Conservation (phyloP, 805 yeast species). For the Wickerhamomyces xylosicus region DNA sequence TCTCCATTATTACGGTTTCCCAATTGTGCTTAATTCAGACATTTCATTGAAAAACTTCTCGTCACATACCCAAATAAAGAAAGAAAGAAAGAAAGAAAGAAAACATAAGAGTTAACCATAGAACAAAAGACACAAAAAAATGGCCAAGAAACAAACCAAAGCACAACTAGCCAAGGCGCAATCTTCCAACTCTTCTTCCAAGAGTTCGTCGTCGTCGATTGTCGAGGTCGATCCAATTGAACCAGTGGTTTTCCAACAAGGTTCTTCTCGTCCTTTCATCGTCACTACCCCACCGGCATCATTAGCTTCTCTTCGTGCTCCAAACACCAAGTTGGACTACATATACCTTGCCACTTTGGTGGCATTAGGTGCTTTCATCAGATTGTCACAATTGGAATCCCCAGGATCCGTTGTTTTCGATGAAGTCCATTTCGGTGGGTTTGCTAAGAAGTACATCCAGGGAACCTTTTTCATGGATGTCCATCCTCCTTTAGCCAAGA, state of each 20-base stretch:
- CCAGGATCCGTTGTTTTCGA: conserved; percentile 87
- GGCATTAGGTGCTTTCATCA: conserved; percentile 42
- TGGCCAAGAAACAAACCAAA: conserved; percentile 7
- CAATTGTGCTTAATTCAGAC: too few species aligned
- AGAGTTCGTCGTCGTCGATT: not conserved
- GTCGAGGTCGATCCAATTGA: conserved; percentile 25
- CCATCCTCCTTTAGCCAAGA: conserved; percentile 73
- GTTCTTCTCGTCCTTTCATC: conserved; percentile 43
- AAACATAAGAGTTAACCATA: too few species aligned
- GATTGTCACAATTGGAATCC: conserved; percentile 47
- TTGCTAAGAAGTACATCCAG: conserved; percentile 69
- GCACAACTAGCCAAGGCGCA: not conserved
- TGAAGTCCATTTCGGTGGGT: conserved; percentile 96
- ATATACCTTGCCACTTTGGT: conserved; percentile 31
- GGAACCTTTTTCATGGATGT: conserved; percentile 64
- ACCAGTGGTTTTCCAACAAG: conserved; percentile 38
- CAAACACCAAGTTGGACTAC: conserved; percentile 27
- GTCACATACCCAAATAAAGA: too few species aligned
- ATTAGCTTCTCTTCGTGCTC: conserved; percentile 30
- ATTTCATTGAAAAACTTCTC: too few species aligned
- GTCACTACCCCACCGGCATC: conserved; percentile 38
- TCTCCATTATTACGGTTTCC: too few species aligned
- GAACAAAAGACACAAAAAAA: not conserved
- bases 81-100: too few species aligned
- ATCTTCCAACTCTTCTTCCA: not conserved